Percentiles rank a stretch among this genome's conserved stretches.
phyloP scores from a whole-genome alignment of 345 rosid species.

The Viola odorata region DNA sequence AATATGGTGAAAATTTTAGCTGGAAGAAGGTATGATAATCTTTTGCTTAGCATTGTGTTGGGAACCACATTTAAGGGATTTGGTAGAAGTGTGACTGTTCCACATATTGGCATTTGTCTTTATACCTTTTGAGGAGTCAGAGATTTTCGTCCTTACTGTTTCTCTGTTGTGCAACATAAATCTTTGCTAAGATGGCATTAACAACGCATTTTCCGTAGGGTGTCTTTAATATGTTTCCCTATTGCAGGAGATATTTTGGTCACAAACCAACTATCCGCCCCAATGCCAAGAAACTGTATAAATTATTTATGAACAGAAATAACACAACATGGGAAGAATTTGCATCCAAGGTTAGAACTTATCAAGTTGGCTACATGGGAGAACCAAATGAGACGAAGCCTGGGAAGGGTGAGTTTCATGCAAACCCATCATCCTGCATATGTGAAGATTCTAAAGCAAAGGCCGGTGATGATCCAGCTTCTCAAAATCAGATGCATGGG shows the following conservation, averaged over 20 bases:
- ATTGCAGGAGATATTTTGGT: slow-evolving; percentile 79
- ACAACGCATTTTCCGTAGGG: background rate
- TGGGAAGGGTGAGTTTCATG: slow-evolving; percentile 80
- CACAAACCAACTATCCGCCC: slow-evolving; percentile 89
- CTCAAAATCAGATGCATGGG: background rate
- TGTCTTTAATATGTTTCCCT: background rate
- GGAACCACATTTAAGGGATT: background rate
- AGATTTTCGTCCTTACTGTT: background rate
- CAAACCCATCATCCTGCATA: slow-evolving; percentile 76
- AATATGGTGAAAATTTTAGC: slow-evolving; percentile 96
- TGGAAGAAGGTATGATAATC: slow-evolving; percentile 64
- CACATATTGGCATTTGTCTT: background rate
- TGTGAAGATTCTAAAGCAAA: slow-evolving; percentile 49
- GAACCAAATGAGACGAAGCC: slow-evolving; percentile 73
- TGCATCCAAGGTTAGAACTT: slow-evolving; percentile 43
- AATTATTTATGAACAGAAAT: slow-evolving; percentile 49
- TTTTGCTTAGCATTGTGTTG: background rate
- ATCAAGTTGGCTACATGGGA: slow-evolving; percentile 86
- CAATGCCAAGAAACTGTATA: slow-evolving; percentile 69
- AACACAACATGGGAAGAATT: slow-evolving; percentile 87
- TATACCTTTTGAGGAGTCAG: background rate
- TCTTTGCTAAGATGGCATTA: background rate
- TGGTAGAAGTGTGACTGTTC: too few relatives aligned
- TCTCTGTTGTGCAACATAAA: background rate
- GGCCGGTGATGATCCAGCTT: slow-evolving; percentile 10